Evolutionary conservation across 169 alveolate genomes (phyloP).

Genomic region (Plasmodium ovale): DNA sequence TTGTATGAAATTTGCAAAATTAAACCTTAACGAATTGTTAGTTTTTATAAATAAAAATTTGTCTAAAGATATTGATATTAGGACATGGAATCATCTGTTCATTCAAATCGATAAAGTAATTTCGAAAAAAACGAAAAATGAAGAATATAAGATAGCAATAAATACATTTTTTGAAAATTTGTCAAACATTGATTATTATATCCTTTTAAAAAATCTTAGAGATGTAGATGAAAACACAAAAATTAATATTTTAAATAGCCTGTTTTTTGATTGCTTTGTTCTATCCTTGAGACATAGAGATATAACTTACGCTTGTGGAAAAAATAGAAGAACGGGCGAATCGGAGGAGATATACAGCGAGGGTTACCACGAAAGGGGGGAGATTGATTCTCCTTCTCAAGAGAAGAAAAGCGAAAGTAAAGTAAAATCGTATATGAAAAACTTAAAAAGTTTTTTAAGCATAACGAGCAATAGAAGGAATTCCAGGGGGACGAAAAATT

Average conservation of each 20-base stretch:
- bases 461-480: constrained; percentile 4
- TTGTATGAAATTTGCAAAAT: constrained; percentile 29
- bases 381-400: not conserved
- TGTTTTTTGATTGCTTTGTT: constrained; percentile 57
- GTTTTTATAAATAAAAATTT: constrained; percentile 16
- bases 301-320: constrained; percentile 15
- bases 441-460: constrained; percentile 37
- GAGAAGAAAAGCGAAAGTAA: constrained; percentile 17
- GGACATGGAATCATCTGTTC: constrained; percentile 50
- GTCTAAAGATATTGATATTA: constrained; percentile 3
- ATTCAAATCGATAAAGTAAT: constrained; percentile 42
- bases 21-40: constrained; percentile 40
- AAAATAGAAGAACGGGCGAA: not conserved
- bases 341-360: not conserved
- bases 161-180: constrained; percentile 23
- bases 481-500: not conserved
- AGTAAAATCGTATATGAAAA: constrained; percentile 51
- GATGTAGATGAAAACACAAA: constrained; percentile 37
- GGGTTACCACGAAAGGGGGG: not conserved
- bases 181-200: constrained; percentile 19
- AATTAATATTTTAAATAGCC: constrained; percentile 29
- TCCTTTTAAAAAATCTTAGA: constrained; percentile 29
- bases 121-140: constrained; percentile 38
- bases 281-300: constrained; percentile 27
- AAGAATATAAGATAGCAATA: constrained; percentile 32